Evolutionary conservation across 1,284 basidiomycete species (phyloP), one percentile per base, ranked within the genome.

Genomic region (Trichosporon inkin): DNA sequence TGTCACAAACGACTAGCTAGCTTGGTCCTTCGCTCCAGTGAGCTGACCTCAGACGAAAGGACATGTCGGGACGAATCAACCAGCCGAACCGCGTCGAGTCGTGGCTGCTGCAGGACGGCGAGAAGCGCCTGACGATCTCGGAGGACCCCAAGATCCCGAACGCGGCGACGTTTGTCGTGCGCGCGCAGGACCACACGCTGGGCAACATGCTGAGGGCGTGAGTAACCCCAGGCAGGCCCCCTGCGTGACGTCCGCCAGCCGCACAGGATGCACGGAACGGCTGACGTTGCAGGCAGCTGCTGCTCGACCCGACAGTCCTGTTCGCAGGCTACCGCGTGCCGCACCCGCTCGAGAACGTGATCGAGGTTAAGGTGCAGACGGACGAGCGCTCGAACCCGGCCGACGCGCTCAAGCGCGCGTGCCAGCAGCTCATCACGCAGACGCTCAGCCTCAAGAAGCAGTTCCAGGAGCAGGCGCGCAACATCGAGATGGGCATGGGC

Each of bases 321-420:
- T 99, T 99, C 75, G 93, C 93, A 2, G 95, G 95, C 0, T 98
- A 98, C 85, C 93, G 94, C 81, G 92, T 95, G 38, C 93, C 95
- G 0, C 95, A 98, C 71, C 95, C 96, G 1, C 85, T 97, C 17
- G 91, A 97, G 66, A 93, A 95, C 8, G 85, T 92, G 71, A 95
- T 98, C 78, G 82, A 89, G 39, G 84, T 99, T 78, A 97, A 96
- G 77, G 87, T 98, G 62, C 95, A 98, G 79, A 97, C 93, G 1
- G 92, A 98, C 78, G 93, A 93, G 22, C 83, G 84, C 0, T 74
- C 88, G 53, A 90, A 93, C 19, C 93, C 95, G 0, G 84, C 89
- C 62, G 87, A 86, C 49, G 86, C 88, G 17, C 84, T 99, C 39
- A 89, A 94, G 73, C 83, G 87, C 63, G 92, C 92, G 0, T 92